phyloP scores from a whole-genome alignment of 2,329 filamentous ascomycete species.

The Bipolaris sorokiniana region DNA sequence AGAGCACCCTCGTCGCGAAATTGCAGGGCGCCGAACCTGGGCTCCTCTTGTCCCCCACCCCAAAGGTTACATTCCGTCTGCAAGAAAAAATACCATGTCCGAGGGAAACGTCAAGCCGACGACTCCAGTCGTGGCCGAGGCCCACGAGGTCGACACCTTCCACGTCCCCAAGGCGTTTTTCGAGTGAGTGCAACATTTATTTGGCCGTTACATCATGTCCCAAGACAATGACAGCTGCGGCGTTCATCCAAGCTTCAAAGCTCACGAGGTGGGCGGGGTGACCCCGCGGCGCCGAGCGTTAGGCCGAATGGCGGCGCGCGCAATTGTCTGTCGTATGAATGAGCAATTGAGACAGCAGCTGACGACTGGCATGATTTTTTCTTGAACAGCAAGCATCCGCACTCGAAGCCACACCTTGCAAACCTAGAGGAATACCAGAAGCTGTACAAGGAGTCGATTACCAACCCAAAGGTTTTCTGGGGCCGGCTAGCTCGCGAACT shows the following conservation, averaged over 20 bases:
- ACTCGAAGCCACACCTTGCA: constrained; percentile 63
- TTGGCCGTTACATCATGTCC: constrained; percentile 30
- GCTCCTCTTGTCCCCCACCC: constrained; percentile 3
- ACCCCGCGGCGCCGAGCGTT: constrained; percentile 36
- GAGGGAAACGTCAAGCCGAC: constrained; percentile 51
- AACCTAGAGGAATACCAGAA: constrained; percentile 67
- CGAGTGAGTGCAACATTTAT: constrained; percentile 44
- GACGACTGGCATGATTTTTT: constrained; percentile 9
- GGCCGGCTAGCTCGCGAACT: constrained; percentile 83
- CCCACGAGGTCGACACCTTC: constrained; percentile 77
- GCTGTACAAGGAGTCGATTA: constrained; percentile 83
- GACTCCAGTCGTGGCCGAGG: constrained; percentile 69
- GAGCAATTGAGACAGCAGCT: constrained; percentile 14
- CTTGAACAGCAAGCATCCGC: constrained; percentile 62
- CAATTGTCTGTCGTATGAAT: background rate
- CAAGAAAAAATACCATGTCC: constrained; percentile 48
- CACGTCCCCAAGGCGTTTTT: constrained; percentile 61
- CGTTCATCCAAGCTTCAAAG: constrained; percentile 16
- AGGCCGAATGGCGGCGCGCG: constrained; percentile 9
- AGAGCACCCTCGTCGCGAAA: constrained; percentile 9
- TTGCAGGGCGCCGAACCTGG: constrained; percentile 18
- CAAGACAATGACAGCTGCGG: constrained; percentile 21
- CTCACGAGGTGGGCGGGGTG: constrained; percentile 39
- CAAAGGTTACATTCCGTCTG: constrained; percentile 11
- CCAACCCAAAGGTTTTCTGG: constrained; percentile 90